Base-by-base conservation (phyloP, 352 stramenopile genomes). In the Pythium periplocum region DNA sequence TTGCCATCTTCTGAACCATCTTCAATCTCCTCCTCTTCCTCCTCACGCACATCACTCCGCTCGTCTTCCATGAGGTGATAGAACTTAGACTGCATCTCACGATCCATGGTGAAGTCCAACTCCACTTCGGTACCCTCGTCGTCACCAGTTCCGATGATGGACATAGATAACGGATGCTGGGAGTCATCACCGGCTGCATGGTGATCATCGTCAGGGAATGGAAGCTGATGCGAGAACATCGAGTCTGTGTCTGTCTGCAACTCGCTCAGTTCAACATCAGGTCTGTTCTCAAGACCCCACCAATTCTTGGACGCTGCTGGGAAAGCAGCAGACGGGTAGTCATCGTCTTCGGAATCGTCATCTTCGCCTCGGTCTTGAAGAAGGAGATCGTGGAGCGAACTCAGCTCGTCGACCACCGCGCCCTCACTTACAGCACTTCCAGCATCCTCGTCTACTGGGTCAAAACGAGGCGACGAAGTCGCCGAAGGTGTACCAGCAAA, bases 61-160 rank as follows among this genome's bases (percentile, higher is more conserved):
- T 84, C 70, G 33, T 86, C 59, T 26, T 91, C 75, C 50, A 95
- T 66, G n/a, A 95, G 45, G 2, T 54, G 73, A 33, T 92, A 74
- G 45, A 95, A 86, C 38, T 73, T 72, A 0, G 69, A 77, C 62
- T 91, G 83, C 45, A 95, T 71, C 36, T 93, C 82, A 2, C 58
- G 56, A 48, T 93, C 82, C 12, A 93, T 62, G 8, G 62, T 53
- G 55, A 95, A 92, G n/a, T 93, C 85, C 3, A 95, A 62, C 55
- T 93, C 78, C 26, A 95, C 68, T 54, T 95, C 85, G 11, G 80
- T 87, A 10, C 71, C 77, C 60, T 87, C 62, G 32, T 88, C 78
- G 32, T 78, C 78, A 11, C 76, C 81, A 11, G 64, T 71, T 43
- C 83, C 75, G 51, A 92, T 78, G 57, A 94, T 84, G 7, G 83